Conservation (phyloP, 768 basidiomycete species). For the Crucibulum laeve region DNA sequence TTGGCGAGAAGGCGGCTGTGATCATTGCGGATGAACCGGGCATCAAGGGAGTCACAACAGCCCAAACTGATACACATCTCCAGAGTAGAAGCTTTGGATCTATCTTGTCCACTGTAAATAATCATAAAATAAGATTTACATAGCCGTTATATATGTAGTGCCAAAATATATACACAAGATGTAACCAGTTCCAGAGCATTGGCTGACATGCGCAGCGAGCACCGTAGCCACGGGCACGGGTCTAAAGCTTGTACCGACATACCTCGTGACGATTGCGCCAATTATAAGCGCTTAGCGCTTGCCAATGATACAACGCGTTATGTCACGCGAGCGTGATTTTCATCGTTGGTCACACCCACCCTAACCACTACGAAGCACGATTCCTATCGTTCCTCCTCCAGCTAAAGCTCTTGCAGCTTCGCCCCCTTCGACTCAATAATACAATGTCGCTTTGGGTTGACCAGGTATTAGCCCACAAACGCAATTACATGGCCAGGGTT, state of each 20-base stretch:
- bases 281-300: neutral
- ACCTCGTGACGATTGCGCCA: neutral
- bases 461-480: conserved; percentile 30
- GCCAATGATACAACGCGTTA: conserved; percentile 12
- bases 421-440: no score
- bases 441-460: conserved; percentile 72
- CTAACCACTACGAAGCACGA: neutral
- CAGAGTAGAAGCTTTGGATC: no score
- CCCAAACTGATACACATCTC: no score
- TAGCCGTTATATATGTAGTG: no score
- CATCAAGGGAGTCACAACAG: conserved; percentile 1
- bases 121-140: no score
- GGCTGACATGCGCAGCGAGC: no score
- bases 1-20: conserved; percentile 57
- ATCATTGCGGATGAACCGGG: conserved; percentile 25
- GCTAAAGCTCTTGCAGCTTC: no score
- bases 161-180: no score
- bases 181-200: no score
- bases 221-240: no score
- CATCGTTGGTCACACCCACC: neutral
- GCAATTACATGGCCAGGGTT: conserved; percentile 1
- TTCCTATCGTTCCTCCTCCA: neutral
- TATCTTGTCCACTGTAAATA: no score
- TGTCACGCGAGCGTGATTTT: conserved; percentile 14
- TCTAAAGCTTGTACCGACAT: neutral